Evolutionary conservation across 495 filamentous ascomycete genomes (phyloP), one percentile per base, ranked within the genome.

Genomic region (Thermothielavioides terrestris): DNA sequence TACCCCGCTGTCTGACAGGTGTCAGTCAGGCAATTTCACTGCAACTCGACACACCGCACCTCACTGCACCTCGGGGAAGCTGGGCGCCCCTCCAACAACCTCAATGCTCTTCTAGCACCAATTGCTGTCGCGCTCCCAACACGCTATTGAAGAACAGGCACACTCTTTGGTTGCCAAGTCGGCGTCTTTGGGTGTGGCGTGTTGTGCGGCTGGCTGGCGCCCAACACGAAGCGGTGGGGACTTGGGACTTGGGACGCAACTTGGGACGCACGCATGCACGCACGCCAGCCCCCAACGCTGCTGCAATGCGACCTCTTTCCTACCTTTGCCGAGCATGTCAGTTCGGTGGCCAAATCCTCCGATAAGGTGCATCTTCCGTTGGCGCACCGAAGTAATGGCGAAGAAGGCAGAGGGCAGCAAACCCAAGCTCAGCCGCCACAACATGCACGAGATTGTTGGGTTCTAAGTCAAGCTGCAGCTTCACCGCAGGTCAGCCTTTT

Each of bases 261-360:
- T n/a, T n/a, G n/a, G n/a, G n/a, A n/a, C n/a, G n/a, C n/a, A n/a
- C n/a, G n/a, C n/a, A n/a, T n/a, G n/a, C n/a, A n/a, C 21, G 41
- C 34, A 47, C 6, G 15, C 18, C 28, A 18, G 8, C 22, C 48
- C 41, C 15, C 25, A 45, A 39, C 41, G 41, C 42, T 41, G 23
- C 42, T 46, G 50, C 42, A 46, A 46, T 46, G 37, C 50, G 18
- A 46, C 42, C 11, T 18, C n/a, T 38, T 9, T 11, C n/a, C 7
- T 2, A 6, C 10, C 42, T 46, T 45, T 42, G 36, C 35, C 42
- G 35, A n/a, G n/a, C n/a, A n/a, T 30, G 26, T 20, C 42, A 40
- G 42, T 28, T 17, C 11, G 26, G 27, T 14, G 5, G 40, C 35
- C 9, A 41, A 46, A 52, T 46, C 35, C 36, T 46, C 28, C 42